Conservation (phyloP, 768 basidiomycete genomes). For the Tulasnella calospora region DNA sequence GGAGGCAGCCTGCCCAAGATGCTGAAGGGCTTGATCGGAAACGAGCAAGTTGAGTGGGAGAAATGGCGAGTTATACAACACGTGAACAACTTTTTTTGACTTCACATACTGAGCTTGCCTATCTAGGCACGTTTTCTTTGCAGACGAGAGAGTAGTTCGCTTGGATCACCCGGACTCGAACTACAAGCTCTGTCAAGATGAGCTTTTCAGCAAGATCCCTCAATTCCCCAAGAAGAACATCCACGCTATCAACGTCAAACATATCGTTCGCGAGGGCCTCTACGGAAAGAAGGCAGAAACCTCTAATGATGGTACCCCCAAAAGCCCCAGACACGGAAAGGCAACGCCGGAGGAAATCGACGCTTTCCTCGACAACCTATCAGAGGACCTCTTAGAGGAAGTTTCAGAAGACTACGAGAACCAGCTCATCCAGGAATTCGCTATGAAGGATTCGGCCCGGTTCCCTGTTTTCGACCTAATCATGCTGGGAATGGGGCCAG, state of each 20-base stretch:
- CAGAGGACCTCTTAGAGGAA: conserved; percentile 38
- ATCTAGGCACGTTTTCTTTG: conserved; percentile 92
- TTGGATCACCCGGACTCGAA: conserved; percentile 92
- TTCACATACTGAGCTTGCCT: not conserved
- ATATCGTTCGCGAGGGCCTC: conserved; percentile 64
- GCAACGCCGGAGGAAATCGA: conserved; percentile 4
- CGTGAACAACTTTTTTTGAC: conserved; percentile 8
- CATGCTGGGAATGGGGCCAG: conserved; percentile 92
- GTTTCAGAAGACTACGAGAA: conserved; percentile 45
- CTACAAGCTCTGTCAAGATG: conserved; percentile 64
- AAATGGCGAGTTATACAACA: conserved; percentile 63
- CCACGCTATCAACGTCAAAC: conserved; percentile 67
- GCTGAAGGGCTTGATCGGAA: conserved; percentile 62
- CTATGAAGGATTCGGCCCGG: conserved; percentile 84
- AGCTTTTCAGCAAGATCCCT: conserved; percentile 77
- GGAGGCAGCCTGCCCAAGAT: conserved; percentile 87
- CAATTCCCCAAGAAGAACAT: conserved; percentile 66
- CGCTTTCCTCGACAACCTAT: not conserved
- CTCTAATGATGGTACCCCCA: not conserved
- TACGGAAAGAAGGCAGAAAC: conserved; percentile 56
- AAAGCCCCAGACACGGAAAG: not conserved
- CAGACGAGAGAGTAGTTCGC: conserved; percentile 92
- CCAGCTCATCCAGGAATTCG: conserved; percentile 82
- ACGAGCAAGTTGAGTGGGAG: conserved; percentile 74
- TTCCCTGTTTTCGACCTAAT: conserved; percentile 98